These are phyloP conservation scores for Ustilago tritici DNA, from an alignment of 1,284 basidiomycete genomes.

Conservation along the genomic window DNA sequence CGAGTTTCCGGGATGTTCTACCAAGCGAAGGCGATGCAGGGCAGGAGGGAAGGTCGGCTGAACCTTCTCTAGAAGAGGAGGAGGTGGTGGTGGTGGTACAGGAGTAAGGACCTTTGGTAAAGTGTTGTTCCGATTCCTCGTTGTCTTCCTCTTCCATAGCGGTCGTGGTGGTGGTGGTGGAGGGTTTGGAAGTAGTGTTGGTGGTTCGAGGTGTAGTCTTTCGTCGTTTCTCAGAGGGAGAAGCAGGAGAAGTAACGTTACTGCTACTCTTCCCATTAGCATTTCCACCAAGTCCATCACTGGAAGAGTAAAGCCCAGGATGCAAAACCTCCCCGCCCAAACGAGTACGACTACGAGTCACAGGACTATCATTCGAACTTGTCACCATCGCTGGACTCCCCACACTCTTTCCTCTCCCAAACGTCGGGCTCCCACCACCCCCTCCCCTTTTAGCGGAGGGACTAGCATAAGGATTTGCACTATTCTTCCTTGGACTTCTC, in stretches of 20 bases:
- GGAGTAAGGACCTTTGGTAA: slow-evolving; percentile 44
- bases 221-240: slow-evolving; percentile 32
- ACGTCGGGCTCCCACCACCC: not conserved
- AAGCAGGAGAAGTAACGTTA: slow-evolving; percentile 54
- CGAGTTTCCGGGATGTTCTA: slow-evolving; percentile 32
- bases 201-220: not conserved
- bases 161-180: not conserved
- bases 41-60: slow-evolving; percentile 35
- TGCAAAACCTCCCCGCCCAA: slow-evolving; percentile 42
- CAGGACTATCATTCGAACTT: slow-evolving; percentile 42
- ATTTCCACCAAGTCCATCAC: slow-evolving; percentile 26
- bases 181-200: not conserved
- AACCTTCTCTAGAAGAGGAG: slow-evolving; percentile 28
- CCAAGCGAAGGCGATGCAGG: slow-evolving; percentile 38
- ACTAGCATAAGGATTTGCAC: slow-evolving; percentile 64
- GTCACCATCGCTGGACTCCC: slow-evolving; percentile 12
- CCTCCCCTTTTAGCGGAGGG: slow-evolving; percentile 13
- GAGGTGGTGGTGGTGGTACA: slow-evolving; percentile 3
- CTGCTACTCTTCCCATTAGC: slow-evolving; percentile 39
- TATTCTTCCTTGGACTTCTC: slow-evolving; percentile 66
- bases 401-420: not conserved
- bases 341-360: slow-evolving; percentile 52
- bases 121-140: slow-evolving; percentile 17
- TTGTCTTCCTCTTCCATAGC: slow-evolving; percentile 25
- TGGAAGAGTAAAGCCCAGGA: slow-evolving; percentile 51